Evolutionary conservation across 768 basidiomycete genomes (phyloP).

Genomic region (Cyathus striatus): DNA sequence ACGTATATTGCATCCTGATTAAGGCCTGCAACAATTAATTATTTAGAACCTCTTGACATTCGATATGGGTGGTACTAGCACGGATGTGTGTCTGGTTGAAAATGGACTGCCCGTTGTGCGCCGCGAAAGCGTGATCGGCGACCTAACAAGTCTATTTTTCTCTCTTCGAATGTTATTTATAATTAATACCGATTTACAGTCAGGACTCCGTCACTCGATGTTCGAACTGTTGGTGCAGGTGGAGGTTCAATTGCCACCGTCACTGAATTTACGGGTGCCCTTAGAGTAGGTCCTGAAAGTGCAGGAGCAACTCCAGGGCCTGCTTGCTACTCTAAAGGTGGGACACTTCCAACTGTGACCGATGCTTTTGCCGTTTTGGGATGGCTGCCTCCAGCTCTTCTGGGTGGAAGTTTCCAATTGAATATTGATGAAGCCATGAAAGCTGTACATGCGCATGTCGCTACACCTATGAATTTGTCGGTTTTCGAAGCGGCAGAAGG

Average conservation of each 20-base stretch:
- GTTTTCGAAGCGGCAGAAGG: constrained; percentile 21
- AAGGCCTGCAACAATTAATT: constrained; percentile 1
- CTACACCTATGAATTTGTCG: constrained; percentile 15
- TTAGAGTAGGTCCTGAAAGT: constrained; percentile 22
- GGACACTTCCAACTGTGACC: constrained; percentile 20
- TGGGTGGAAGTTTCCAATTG: constrained; percentile 20
- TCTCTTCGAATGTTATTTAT: not conserved
- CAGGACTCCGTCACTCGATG: constrained; percentile 20
- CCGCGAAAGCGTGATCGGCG: constrained; percentile 20
- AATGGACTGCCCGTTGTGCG: constrained; percentile 19
- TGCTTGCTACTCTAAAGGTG: constrained; percentile 21
- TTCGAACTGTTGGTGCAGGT: constrained; percentile 16
- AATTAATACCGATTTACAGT: constrained; percentile 6
- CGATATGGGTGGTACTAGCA: constrained; percentile 22
- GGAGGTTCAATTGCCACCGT: constrained; percentile 13
- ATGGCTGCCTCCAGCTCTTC: constrained; percentile 18
- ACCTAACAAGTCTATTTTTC: constrained; percentile 12
- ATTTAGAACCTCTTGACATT: constrained; percentile 19
- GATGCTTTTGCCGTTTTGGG: constrained; percentile 23
- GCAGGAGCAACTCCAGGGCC: constrained; percentile 25
- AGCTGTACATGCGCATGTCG: constrained; percentile 15
- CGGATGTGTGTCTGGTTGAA: constrained; percentile 22
- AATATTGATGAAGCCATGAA: constrained; percentile 15
- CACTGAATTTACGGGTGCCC: constrained; percentile 17
- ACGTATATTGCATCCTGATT: not conserved